phyloP scores from a whole-genome alignment of 805 yeast species.

The Nakazawaea ernobii region DNA sequence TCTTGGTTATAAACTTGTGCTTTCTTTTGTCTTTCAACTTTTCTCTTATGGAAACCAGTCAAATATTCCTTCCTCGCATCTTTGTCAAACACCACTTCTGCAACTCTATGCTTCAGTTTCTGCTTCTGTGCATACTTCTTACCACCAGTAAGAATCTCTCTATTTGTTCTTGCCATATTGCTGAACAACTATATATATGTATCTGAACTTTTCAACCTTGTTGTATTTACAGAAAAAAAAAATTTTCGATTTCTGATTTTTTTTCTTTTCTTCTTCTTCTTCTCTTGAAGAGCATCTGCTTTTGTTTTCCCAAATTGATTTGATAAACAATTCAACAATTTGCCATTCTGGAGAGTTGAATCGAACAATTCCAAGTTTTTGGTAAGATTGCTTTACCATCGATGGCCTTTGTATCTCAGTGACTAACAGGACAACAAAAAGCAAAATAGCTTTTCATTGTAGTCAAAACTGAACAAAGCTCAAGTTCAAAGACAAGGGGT shows the following conservation, averaged over 20 bases:
- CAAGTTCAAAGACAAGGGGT: no score
- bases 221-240: neutral
- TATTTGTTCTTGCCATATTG: conserved; percentile 40
- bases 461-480: no score
- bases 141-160: conserved; percentile 87
- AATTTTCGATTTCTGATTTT: neutral
- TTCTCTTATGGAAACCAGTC: conserved; percentile 95
- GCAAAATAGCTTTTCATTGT: no score
- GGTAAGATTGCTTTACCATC: no score
- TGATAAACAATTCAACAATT: no score
- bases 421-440: no score
- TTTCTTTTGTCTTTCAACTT: conserved; percentile 78
- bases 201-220: neutral
- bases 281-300: neutral
- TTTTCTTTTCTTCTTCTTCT: neutral
- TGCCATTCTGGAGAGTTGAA: no score
- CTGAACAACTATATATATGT: neutral
- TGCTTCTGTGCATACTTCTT: conserved; percentile 69
- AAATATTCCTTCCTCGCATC: conserved; percentile 74
- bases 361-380: no score
- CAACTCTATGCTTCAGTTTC: conserved; percentile 61
- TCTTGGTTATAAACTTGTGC: conserved; percentile 76
- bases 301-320: no score
- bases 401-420: no score
- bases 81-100: conserved; percentile 80